Evolutionary conservation across 768 basidiomycete genomes (phyloP).

Genomic region (Galerina sulciceps): DNA sequence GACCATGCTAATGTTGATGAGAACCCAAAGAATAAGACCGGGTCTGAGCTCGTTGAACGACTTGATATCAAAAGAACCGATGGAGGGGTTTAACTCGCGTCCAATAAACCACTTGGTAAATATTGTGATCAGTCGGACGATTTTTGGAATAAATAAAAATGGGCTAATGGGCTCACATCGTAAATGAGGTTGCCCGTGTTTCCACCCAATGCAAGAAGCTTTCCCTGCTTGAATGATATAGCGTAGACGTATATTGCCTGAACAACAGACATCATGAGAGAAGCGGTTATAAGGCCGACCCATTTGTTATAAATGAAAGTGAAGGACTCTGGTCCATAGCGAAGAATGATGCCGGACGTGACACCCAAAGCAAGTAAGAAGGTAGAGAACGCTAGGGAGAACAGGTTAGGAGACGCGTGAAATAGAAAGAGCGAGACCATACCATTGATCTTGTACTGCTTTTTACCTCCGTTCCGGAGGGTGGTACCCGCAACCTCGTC

Average conservation of each 20-base stretch:
- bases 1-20: constrained; percentile 88
- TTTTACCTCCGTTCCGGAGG: constrained; percentile 75
- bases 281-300: constrained; percentile 86
- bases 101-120: constrained; percentile 85
- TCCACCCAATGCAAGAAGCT: constrained; percentile 88
- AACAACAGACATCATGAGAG: constrained; percentile 74
- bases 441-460: constrained; percentile 97
- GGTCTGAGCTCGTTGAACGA: constrained; percentile 88
- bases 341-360: constrained; percentile 67
- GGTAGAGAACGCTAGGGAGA: constrained; percentile 81
- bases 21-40: constrained; percentile 89
- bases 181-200: constrained; percentile 88
- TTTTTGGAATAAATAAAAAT: background rate
- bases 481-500: constrained; percentile 72
- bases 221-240: constrained; percentile 67
- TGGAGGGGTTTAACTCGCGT: constrained; percentile 90
- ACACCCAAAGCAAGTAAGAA: constrained; percentile 82
- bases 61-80: constrained; percentile 69
- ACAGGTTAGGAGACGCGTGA: constrained; percentile 1
- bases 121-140: background rate
- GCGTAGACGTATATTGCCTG: constrained; percentile 78
- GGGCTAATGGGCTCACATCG: constrained; percentile 65
- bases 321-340: constrained; percentile 78
- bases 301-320: constrained; percentile 93
- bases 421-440: constrained; percentile 23